These are phyloP conservation scores for Hyaloscypha bicolor DNA, from an alignment of 495 filamentous ascomycete species.

Conservation along the genomic window DNA sequence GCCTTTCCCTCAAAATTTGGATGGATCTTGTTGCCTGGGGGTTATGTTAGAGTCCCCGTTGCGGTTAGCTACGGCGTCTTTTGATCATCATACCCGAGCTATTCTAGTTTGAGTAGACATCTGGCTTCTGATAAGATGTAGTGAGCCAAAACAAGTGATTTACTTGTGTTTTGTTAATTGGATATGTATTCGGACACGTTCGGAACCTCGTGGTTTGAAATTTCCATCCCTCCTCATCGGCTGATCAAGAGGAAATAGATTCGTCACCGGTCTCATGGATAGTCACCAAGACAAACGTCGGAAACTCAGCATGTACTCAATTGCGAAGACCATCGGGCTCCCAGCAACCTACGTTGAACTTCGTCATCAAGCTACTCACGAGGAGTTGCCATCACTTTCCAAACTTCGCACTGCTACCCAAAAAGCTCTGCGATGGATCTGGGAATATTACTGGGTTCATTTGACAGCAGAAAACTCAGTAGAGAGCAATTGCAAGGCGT, in stretches of 20 bases:
- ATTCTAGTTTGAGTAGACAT: neutral
- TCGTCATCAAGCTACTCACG: slow-evolving; percentile 87
- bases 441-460: slow-evolving; percentile 78
- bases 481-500: slow-evolving; percentile 21
- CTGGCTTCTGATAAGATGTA: neutral
- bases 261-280: slow-evolving; percentile 88
- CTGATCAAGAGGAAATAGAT: slow-evolving; percentile 52
- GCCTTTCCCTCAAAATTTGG: slow-evolving; percentile 4
- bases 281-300: slow-evolving; percentile 67
- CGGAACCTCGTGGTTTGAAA: neutral
- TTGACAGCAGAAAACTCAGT: slow-evolving; percentile 12
- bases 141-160: too few species aligned
- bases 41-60: neutral
- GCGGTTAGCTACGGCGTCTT: neutral
- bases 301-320: slow-evolving; percentile 79
- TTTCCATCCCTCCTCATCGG: neutral
- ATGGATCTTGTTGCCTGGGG: neutral
- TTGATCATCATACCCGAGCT: neutral
- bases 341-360: slow-evolving; percentile 88
- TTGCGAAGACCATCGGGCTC: slow-evolving; percentile 74
- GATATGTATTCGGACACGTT: too few species aligned
- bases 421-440: slow-evolving; percentile 81
- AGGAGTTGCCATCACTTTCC: slow-evolving; percentile 74
- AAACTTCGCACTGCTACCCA: slow-evolving; percentile 66
- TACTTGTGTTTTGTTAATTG: too few species aligned